These are phyloP conservation scores for Myxozyma vanderwaltii DNA, from an alignment of 805 yeast genomes.

Conservation along the genomic window DNA sequence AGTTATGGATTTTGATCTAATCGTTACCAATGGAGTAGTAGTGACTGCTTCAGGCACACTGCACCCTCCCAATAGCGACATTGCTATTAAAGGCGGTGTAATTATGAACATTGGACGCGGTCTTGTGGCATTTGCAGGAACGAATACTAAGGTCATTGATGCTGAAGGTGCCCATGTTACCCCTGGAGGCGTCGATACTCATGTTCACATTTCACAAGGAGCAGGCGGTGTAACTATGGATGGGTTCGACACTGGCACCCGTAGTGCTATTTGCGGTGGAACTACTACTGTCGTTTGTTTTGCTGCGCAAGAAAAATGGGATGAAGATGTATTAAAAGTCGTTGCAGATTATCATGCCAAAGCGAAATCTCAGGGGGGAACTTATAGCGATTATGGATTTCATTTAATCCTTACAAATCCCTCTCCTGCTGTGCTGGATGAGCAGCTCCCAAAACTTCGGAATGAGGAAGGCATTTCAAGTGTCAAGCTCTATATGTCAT, in stretches of 20 bases:
- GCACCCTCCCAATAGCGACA: constrained; percentile 40
- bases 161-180: constrained; percentile 53
- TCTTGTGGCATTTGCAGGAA: constrained; percentile 35
- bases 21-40: constrained; percentile 37
- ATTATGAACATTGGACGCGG: constrained; percentile 45
- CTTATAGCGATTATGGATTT: constrained; percentile 53
- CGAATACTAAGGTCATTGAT: constrained; percentile 43
- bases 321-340: constrained; percentile 38
- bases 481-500: constrained; percentile 52
- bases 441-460: constrained; percentile 43
- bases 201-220: constrained; percentile 51
- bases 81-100: constrained; percentile 48
- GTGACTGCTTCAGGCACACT: constrained; percentile 28
- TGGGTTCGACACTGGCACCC: constrained; percentile 49
- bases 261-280: constrained; percentile 54
- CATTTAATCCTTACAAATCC: constrained; percentile 50
- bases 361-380: constrained; percentile 38
- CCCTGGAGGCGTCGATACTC: constrained; percentile 57
- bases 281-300: constrained; percentile 53
- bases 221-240: constrained; percentile 49
- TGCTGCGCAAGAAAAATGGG: constrained; percentile 49
- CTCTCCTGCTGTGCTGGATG: constrained; percentile 38
- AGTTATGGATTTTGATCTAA: constrained; percentile 32
- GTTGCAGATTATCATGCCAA: constrained; percentile 41
- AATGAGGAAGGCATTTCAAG: constrained; percentile 46